Evolutionary conservation across 2,329 filamentous ascomycete species (phyloP), one percentile per base, ranked within the genome.

Genomic region (Ophiostoma himal-ulmi): DNA sequence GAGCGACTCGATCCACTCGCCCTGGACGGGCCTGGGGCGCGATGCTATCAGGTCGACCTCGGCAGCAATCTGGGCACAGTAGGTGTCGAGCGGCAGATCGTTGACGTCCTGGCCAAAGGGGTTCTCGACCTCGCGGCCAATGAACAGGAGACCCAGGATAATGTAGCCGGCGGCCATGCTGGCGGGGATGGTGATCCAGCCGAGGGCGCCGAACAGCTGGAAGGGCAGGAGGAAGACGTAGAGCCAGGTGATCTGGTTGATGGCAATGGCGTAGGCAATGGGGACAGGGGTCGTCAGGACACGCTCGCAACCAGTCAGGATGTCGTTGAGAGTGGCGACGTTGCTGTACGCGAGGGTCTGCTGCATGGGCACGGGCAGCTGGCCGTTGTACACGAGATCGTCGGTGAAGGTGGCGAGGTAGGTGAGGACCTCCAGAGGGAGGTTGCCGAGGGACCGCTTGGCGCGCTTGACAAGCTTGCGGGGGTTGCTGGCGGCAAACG

Each of bases 201-300:
- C 75, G 3, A 92, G 83, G 8, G 79, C 76, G 1, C 77, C 75
- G 76, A 83, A 85, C 2, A 92, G 84, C 78, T 93, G 90, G 82
- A 92, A 92, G 1, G 90, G 90, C 14, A 92, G 82, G 62, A 89
- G 81, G 73, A 90, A 80, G 69, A 92, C 87, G 79, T 92, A 93
- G 64, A 91, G 84, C 87, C 89, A 91, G 13, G 90, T 89, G 75
- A 93, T 92, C 78, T 92, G 90, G 14, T 87, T 85, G 76, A 92
- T 91, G 74, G 89, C 86, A 75, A 93, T 92, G 74, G 85, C 86
- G 81, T 92, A 92, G 48, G 90, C 90, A 68, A 90, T 83, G 0
- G 90, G 90, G 0, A 92, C 82, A 89, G 73, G 90, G 0, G 90
- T 92, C 75, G 88, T 88, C 52, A 92, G 85, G 8, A 93, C 87